These are phyloP conservation scores for Microbotryum lychnidis-dioicae DNA, from an alignment of 1,284 basidiomycete genomes.

Conservation along the genomic window DNA sequence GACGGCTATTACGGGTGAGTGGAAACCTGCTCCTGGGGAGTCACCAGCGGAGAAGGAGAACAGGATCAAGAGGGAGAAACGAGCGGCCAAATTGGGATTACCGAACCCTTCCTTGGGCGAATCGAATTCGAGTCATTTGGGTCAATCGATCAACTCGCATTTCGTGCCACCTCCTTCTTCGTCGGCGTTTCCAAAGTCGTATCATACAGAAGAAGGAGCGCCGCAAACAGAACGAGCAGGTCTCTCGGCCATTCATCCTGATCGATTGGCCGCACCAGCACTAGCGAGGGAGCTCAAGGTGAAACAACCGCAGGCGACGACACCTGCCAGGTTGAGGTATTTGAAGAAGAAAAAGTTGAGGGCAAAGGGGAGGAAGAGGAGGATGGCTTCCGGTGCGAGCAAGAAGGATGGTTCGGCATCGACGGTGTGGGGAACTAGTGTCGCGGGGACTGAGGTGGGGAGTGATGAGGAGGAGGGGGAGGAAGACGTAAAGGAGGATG, in stretches of 20 bases:
- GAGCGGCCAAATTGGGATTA: constrained; percentile 12
- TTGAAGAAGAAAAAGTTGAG: constrained; percentile 57
- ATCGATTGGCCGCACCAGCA: constrained; percentile 8
- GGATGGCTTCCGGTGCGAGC: constrained; percentile 41
- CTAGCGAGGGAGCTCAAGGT: background rate
- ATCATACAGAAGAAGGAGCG: background rate
- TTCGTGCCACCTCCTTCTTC: background rate
- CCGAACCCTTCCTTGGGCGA: too few species aligned
- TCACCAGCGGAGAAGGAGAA: constrained; percentile 25
- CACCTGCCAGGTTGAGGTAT: constrained; percentile 57
- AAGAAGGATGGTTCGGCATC: constrained; percentile 31
- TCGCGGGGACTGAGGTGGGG: background rate
- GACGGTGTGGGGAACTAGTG: constrained; percentile 5
- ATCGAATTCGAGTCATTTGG: too few species aligned
- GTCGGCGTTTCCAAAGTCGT: background rate
- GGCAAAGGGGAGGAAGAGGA: constrained; percentile 50
- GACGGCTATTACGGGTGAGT: background rate
- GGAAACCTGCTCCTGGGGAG: constrained; percentile 18
- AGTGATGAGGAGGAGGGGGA: constrained; percentile 14
- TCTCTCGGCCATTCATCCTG: constrained; percentile 9
- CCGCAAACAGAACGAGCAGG: background rate
- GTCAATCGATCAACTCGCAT: too few species aligned
- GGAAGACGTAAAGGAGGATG: constrained; percentile 8
- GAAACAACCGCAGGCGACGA: constrained; percentile 40
- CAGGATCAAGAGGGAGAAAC: constrained; percentile 10